Evolutionary conservation across 1,284 basidiomycete genomes (phyloP), one percentile per base, ranked within the genome.

Genomic region (Papiliotrema fonsecae): DNA sequence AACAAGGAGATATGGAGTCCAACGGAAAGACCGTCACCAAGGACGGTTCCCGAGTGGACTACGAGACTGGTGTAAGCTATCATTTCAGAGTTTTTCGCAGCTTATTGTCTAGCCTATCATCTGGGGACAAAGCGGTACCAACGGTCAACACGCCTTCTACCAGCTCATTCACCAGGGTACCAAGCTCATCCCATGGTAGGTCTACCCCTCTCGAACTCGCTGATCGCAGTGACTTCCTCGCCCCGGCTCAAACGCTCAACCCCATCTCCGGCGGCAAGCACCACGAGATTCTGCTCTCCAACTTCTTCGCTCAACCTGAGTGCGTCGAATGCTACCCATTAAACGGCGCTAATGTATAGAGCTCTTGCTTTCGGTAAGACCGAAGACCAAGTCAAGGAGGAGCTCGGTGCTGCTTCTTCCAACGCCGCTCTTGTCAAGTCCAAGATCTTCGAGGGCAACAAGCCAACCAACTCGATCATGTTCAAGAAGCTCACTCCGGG

Each of bases 1-100:
- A 98, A 76, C 94, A 98, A 75, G 93, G 93, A 40, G 94, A 98
- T 76, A 98, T 98, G 94, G 94, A 98, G 77, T 96, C 91, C 21
- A 97, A 98, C 75, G 94, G 94, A 55, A 98, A 98, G 79, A 88
- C 83, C 54, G 81, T 97, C 58, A 97, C 93, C 64, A 98, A 97
- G 78, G 80, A 83, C 60, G 94, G 93, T 19, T 79, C 89, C 56
- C 85, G 87, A 45, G 94, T 98, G 19, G 76, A 88, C 76, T 98
- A 97, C 77, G 85, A 98, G 78, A 98, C 94, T 45, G 96, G 94
- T 37, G 87, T 89, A 75, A 45, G 85, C 79, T 16, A 26, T 2
- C 18, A 24, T 31, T 9, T 18, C 19, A 24, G 27, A 22, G 10
- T 19, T 21, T 21, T 11, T 13, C 40, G 7, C 24, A 13, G 2